Base-by-base conservation (phyloP, 2,329 filamentous ascomycete species). In the Stemphylium beticola region DNA sequence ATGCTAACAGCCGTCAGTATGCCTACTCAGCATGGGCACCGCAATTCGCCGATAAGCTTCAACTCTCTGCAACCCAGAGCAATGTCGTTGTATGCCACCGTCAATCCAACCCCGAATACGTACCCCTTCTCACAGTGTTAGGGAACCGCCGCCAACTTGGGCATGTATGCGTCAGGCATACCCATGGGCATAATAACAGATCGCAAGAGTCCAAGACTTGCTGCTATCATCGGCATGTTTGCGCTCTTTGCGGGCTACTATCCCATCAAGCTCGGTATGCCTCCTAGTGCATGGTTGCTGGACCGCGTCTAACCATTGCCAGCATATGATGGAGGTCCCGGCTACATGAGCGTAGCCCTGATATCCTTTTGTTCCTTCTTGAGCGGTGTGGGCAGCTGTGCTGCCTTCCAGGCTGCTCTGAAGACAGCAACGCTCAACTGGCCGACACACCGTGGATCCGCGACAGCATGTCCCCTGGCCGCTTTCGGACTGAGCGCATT, bases 1-100 rank as follows among this genome's bases (percentile, higher is more conserved):
- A 45, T 54, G 48, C 69, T 79, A 54, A 75, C 56, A 45, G 32
- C 14, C 46, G 34, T 44, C 71, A 97, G 92, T 98, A 99, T 85
- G 93, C 93, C 72, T 99, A 97, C 78, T 97, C 92, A 50, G 93
- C 93, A 77, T 99, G 95, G 93, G 92, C 91, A 12, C 95, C 95
- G 17, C 93, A 97, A 77, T 97, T 97, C 72, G 92, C 93, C 44
- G 88, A 96, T 69, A 87, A 85, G 65, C 82, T 99, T 66, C 87
- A 89, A 72, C 85, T 98, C 57, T 92, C 92, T 12, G 89, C 95
- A n/a, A 98, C 93, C 2, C 84, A 97, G 75, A 92, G 87, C 76
- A 98, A 99, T 76, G 77, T 98, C 62, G 93, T 99, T 71, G 93
- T 88, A 80, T 73, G 84, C 70, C 36, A 29, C 10, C 55, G 39